Evolutionary conservation across 305 asterid species (phyloP), one percentile per base, ranked within the genome.

Genomic region (Andrographis paniculata): DNA sequence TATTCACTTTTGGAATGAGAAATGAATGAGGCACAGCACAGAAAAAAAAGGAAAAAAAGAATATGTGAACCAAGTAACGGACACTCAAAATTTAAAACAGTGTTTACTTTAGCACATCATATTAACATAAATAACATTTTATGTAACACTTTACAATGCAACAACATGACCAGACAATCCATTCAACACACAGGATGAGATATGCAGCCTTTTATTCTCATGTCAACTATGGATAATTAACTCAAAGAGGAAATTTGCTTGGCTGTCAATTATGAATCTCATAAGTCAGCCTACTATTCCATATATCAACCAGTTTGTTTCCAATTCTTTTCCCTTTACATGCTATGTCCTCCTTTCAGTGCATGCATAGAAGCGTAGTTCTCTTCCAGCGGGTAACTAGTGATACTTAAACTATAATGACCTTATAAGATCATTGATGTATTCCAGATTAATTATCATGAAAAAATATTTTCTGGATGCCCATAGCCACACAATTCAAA

Each of bases 401-500:
- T 42, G 28, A 20, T 37, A 36, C 24, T 48, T 35, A 21, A 36
- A 42, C 12, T 43, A 36, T 35, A 21, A 14, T 22, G 18, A 8
- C 28, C 28, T n/a, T n/a, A n/a, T n/a, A 23, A 23, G 5, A 3
- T 23, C 3, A 23, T 3, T 23, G 28, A 3, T 23, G 28, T 23
- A 3, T 23, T 23, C 28, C 28, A 23, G 28, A 23, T 3, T 23
- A 8, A 23, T 57, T 58, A 17, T 20, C 28, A 28, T 43, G 15
- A 9, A 39, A 40, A 35, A n/a, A n/a, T n/a, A n/a, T n/a, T n/a
- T n/a, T 54, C 43, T 33, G 35, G n/a, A 11, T 20, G 42, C 28
- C 8, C 51, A 53, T 17, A 41, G 44, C 22, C 39, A 46, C 45
- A 50, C 58, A 38, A 55, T 24, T 18, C 46, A 39, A 22, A 52